A percentile compares a stretch with the other conserved stretches of the same genome.
Conservation (phyloP, 2,329 filamentous ascomycete species). For the Trichoderma oligosporum region DNA sequence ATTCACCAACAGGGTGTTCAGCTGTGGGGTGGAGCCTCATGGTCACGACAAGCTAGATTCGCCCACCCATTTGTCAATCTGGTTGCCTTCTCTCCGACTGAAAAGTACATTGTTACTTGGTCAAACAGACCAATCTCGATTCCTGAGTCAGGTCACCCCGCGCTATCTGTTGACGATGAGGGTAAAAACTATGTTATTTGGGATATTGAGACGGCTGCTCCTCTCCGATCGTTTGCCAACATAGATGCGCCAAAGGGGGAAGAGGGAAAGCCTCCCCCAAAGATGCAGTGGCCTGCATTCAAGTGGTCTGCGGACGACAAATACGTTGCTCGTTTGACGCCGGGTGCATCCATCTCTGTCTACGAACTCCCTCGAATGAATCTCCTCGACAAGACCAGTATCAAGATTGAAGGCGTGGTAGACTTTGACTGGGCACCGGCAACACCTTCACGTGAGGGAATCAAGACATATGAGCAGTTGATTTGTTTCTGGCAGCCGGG, state of each 20-base stretch:
- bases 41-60: constrained; percentile 88
- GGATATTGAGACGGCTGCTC: constrained; percentile 87
- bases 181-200: constrained; percentile 99
- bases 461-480: constrained; percentile 92
- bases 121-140: constrained; percentile 90
- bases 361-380: constrained; percentile 89
- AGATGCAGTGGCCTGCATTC: constrained; percentile 97
- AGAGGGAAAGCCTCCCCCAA: constrained; percentile 66
- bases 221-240: constrained; percentile 88
- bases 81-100: constrained; percentile 88
- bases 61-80: constrained; percentile 94
- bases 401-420: constrained; percentile 95
- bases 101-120: constrained; percentile 95
- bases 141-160: constrained; percentile 78
- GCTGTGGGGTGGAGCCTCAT: constrained; percentile 88
- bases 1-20: constrained; percentile 96
- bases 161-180: constrained; percentile 87
- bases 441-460: constrained; percentile 71
- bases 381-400: constrained; percentile 80
- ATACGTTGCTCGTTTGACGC: constrained; percentile 89
- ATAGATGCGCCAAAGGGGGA: constrained; percentile 66
- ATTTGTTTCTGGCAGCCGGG: constrained; percentile 99
- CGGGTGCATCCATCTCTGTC: constrained; percentile 82
- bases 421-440: constrained; percentile 98
- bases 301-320: constrained; percentile 99